phyloP scores from a whole-genome alignment of 306 rosid genomes.

The Dryas octopetala region DNA sequence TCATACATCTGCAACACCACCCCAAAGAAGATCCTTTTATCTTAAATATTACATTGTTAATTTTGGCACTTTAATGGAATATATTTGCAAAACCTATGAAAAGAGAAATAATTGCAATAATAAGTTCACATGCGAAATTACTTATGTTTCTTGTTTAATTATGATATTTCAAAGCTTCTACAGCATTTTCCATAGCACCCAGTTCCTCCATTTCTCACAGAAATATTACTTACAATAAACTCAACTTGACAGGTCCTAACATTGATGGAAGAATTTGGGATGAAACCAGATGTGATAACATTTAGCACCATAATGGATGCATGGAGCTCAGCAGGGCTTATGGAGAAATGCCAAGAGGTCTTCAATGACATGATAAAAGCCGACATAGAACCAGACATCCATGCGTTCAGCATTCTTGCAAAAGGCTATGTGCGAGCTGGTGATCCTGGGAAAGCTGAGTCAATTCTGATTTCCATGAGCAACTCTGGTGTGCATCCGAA shows the following conservation, averaged over 20 bases:
- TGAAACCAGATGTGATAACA: constrained; percentile 89
- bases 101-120: background rate
- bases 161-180: background rate
- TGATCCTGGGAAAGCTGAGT: constrained; percentile 71
- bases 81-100: background rate
- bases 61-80: background rate
- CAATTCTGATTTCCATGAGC: constrained; percentile 63
- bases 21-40: background rate
- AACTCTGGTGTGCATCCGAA: constrained; percentile 65
- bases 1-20: background rate
- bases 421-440: constrained; percentile 89
- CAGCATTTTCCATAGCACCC: background rate
- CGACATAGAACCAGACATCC: constrained; percentile 78
- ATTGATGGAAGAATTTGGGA: constrained; percentile 87
- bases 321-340: constrained; percentile 88
- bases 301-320: constrained; percentile 95
- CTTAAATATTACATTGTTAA: background rate
- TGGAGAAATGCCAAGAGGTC: constrained; percentile 78
- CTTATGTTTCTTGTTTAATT: background rate
- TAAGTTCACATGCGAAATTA: background rate
- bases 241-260: constrained; percentile 71
- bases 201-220: background rate
- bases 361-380: constrained; percentile 80
- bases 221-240: constrained; percentile 18
- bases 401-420: constrained; percentile 85